A percentile compares a stretch with the other conserved stretches of the same genome.
These are phyloP conservation scores for Irpex rosettiformis DNA, from an alignment of 1,284 basidiomycete species.

Conservation along the genomic window DNA sequence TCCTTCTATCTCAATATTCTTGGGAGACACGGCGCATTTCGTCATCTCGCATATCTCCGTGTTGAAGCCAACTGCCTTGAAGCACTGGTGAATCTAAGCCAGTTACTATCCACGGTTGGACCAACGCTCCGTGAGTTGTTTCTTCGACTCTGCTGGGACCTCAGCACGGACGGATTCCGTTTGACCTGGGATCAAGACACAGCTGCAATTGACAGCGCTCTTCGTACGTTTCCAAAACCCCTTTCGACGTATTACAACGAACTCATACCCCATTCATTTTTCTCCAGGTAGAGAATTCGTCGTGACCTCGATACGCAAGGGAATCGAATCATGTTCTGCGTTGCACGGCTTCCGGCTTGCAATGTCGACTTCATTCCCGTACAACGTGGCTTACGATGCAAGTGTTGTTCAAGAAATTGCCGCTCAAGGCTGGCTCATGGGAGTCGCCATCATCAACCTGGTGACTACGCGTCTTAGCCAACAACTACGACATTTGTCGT, in stretches of 20 bases:
- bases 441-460: neutral
- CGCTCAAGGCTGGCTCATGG: neutral
- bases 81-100: too few species aligned
- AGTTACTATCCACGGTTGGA: neutral
- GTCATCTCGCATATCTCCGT: neutral
- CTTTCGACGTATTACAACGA: neutral
- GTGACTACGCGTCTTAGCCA: neutral
- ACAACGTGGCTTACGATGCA: neutral
- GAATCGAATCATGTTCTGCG: neutral
- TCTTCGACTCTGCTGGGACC: neutral
- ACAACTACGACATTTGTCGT: neutral
- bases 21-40: neutral
- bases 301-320: neutral
- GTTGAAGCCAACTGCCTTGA: neutral
- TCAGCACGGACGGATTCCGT: neutral
- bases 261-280: neutral
- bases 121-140: neutral
- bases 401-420: neutral
- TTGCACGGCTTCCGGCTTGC: neutral
- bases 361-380: neutral
- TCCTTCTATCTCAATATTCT: neutral
- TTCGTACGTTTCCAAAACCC: neutral
- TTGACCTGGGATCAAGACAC: neutral
- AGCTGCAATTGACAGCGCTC: neutral
- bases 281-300: neutral